phyloP scores from a whole-genome alignment of 2,329 filamentous ascomycete species.

The Aspergillus persii region DNA sequence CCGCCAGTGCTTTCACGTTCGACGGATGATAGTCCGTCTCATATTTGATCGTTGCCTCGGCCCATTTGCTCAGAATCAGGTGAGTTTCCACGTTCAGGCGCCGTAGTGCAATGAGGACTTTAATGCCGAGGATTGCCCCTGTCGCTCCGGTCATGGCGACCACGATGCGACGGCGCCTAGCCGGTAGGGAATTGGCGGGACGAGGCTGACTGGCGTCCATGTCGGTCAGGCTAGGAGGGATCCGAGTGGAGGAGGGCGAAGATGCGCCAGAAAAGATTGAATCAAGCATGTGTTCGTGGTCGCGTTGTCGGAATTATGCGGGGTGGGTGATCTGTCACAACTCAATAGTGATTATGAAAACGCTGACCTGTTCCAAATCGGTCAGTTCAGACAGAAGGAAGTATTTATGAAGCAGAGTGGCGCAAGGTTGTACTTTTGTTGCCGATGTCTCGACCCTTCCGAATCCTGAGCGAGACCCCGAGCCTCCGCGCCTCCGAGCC shows the following conservation, averaged over 20 bases:
- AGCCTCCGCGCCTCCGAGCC: neutral
- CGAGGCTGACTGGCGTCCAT: neutral
- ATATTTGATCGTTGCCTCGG: constrained; percentile 48
- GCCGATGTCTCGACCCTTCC: neutral
- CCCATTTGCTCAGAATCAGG: constrained; percentile 52
- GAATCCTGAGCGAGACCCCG: neutral
- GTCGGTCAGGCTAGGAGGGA: constrained; percentile 12
- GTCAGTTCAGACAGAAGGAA: neutral
- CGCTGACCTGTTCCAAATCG: neutral
- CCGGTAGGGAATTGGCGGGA: neutral
- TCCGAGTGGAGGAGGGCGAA: constrained; percentile 17
- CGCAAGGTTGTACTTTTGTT: neutral
- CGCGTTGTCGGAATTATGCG: neutral
- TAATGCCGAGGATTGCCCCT: constrained; percentile 46
- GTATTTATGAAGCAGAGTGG: neutral
- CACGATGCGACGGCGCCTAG: constrained; percentile 34
- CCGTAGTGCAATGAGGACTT: constrained; percentile 41
- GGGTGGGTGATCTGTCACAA: neutral
- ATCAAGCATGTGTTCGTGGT: neutral
- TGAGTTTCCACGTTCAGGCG: constrained; percentile 49
- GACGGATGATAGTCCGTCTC: constrained; percentile 43
- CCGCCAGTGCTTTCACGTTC: constrained; percentile 40
- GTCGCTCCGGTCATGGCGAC: constrained; percentile 53
- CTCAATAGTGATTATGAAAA: neutral
- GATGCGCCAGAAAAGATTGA: constrained; percentile 18